Conservation (phyloP, 1,284 basidiomycete genomes). For the Apiotrichum sp. region DNA sequence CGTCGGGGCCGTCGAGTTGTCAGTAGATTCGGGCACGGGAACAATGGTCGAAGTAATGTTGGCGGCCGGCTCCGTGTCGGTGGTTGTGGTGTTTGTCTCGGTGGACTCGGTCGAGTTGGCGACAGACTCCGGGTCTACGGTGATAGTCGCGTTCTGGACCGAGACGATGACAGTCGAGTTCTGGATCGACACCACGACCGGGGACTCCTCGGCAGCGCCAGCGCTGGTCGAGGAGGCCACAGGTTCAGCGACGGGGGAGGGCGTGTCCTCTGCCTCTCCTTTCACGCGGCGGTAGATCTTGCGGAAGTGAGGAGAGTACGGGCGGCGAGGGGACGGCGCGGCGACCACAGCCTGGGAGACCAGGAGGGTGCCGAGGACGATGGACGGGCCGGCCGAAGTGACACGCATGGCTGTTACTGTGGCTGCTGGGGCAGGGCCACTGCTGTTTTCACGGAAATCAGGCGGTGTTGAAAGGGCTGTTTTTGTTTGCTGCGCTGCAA, state of each 20-base stretch:
- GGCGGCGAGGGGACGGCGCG: constrained; percentile 22
- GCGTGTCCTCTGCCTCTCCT: neutral
- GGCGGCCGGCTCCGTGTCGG: neutral
- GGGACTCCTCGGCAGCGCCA: constrained; percentile 3
- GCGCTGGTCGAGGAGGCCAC: constrained; percentile 1
- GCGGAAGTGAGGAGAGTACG: constrained; percentile 15
- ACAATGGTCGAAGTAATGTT: neutral
- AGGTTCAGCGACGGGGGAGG: neutral
- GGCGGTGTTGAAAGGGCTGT: constrained; percentile 1
- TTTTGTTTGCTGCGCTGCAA: constrained; percentile 10
- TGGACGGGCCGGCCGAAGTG: constrained; percentile 18
- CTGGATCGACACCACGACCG: neutral
- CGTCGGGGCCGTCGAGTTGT: neutral
- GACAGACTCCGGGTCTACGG: neutral
- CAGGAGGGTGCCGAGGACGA: constrained; percentile 32
- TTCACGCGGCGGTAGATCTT: constrained; percentile 14
- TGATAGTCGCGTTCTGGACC: neutral
- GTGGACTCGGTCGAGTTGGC: neutral
- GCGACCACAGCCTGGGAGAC: constrained; percentile 25
- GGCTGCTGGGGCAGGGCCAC: too few species aligned
- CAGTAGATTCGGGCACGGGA: neutral
- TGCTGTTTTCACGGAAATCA: neutral
- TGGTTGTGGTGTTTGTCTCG: neutral
- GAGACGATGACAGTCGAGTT: neutral
- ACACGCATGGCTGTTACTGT: constrained; percentile 11